phyloP scores from a whole-genome alignment of 257 asterid species.

The Striga asiatica region DNA sequence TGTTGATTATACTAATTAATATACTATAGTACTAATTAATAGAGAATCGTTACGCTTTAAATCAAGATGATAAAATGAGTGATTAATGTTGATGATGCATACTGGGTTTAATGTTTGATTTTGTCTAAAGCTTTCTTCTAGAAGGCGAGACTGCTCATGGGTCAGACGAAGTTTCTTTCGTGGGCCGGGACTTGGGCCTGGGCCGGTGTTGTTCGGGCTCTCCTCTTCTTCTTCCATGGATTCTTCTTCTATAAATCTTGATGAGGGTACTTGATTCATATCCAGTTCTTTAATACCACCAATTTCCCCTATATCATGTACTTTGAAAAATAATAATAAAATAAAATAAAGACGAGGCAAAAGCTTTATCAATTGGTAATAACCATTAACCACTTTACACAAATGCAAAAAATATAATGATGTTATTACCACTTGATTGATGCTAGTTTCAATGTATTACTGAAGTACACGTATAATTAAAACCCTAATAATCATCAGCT shows the following conservation, averaged over 20 bases:
- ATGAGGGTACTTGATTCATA: conserved; percentile 47
- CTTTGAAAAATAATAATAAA: too few species aligned
- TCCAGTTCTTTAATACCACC: conserved; percentile 39
- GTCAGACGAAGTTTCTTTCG: conserved; percentile 71
- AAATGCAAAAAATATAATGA: background rate
- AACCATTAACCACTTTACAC: background rate
- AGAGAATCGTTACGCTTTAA: too few species aligned
- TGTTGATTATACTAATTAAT: background rate
- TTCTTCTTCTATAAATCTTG: conserved; percentile 33
- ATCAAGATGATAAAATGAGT: too few species aligned
- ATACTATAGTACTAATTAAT: background rate
- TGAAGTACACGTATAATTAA: too few species aligned
- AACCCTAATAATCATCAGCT: too few species aligned
- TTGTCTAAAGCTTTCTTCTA: conserved; percentile 61
- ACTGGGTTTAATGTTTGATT: conserved; percentile 71
- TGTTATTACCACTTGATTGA: too few species aligned
- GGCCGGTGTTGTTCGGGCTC: conserved; percentile 29
- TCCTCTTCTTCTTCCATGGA: conserved; percentile 36
- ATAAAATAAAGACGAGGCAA: too few species aligned
- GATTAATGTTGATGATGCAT: background rate
- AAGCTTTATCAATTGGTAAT: too few species aligned
- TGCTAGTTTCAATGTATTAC: too few species aligned
- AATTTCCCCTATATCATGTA: conserved; percentile 25
- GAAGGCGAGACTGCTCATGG: conserved; percentile 61
- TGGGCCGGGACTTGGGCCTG: conserved; percentile 37